These are phyloP conservation scores for Hibiscus syriacus DNA, from an alignment of 345 rosid genomes.

Conservation along the genomic window DNA sequence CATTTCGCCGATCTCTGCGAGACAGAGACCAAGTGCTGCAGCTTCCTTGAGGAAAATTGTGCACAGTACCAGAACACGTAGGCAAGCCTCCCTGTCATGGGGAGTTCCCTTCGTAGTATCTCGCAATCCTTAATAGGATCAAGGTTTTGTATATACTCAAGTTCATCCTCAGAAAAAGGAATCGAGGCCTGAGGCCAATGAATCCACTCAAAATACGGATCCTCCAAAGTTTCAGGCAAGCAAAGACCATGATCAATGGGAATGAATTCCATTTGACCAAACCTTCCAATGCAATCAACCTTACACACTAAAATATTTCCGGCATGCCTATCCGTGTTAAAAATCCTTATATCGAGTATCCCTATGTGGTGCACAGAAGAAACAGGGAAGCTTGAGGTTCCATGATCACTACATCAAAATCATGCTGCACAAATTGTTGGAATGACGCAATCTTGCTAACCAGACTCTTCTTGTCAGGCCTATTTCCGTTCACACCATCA, in stretches of 20 bases:
- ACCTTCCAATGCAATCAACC: constrained; percentile 57
- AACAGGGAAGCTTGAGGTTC: constrained; percentile 95
- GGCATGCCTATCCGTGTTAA: constrained; percentile 92
- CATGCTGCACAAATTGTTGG: constrained; percentile 87
- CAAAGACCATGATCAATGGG: constrained; percentile 99
- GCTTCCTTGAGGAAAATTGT: constrained; percentile 88
- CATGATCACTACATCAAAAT: constrained; percentile 94
- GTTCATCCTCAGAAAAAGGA: constrained; percentile 96
- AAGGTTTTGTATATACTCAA: constrained; percentile 65
- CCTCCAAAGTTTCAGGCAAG: constrained; percentile 92
- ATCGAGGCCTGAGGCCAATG: constrained; percentile 99
- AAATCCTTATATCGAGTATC: constrained; percentile 76
- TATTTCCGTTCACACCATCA: constrained; percentile 68
- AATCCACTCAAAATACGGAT: constrained; percentile 99
- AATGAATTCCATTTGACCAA: constrained; percentile 82
- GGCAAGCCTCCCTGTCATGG: constrained; percentile 94
- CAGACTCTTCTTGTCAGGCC: constrained; percentile 46
- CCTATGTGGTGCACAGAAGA: constrained; percentile 87
- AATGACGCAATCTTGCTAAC: constrained; percentile 97
- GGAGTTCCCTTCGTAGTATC: constrained; percentile 75
- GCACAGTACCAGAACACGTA: constrained; percentile 70
- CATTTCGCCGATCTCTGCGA: constrained; percentile 98
- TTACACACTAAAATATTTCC: constrained; percentile 91
- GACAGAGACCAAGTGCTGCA: constrained; percentile 70
- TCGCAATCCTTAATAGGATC: constrained; percentile 63